A percentile compares a stretch with the other conserved stretches of the same genome.
These are phyloP conservation scores for Trypanosoma avium DNA, from an alignment of 208 protist genomes.

Conservation along the genomic window DNA sequence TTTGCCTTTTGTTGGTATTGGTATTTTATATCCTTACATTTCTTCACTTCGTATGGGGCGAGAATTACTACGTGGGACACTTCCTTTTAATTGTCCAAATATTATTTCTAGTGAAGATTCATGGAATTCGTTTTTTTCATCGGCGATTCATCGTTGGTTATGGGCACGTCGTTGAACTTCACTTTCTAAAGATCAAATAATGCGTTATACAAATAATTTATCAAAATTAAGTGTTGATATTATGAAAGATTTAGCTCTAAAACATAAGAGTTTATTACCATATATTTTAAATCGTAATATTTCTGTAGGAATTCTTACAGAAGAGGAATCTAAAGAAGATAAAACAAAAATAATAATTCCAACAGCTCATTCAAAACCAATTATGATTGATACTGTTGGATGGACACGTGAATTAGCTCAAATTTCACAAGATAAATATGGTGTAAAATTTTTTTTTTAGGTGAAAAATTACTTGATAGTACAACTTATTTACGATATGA, in stretches of 20 bases:
- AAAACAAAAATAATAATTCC: slow-evolving; percentile 5
- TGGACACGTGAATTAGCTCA: slow-evolving; percentile 72
- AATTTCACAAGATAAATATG: slow-evolving; percentile 46
- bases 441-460: slow-evolving; percentile 61
- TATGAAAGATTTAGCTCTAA: slow-evolving; percentile 45
- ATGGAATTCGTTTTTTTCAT: slow-evolving; percentile 60
- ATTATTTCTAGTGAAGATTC: slow-evolving; percentile 56
- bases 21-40: slow-evolving; percentile 67
- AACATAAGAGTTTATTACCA: slow-evolving; percentile 52
- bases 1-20: slow-evolving; percentile 76
- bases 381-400: slow-evolving; percentile 71
- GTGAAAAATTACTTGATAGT: slow-evolving; percentile 47
- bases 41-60: slow-evolving; percentile 26
- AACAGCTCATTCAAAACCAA: slow-evolving; percentile 52
- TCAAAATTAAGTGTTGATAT: slow-evolving; percentile 60
- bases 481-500: slow-evolving; percentile 67
- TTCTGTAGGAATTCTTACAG: slow-evolving; percentile 9
- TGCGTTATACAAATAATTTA: slow-evolving; percentile 75
- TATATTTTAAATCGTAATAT: slow-evolving; percentile 43
- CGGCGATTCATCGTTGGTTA: slow-evolving; percentile 68
- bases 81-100: slow-evolving; percentile 46
- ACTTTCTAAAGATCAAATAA: slow-evolving; percentile 51
- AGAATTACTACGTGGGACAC: slow-evolving; percentile 45
- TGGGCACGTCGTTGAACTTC: slow-evolving; percentile 43
- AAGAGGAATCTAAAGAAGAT: background rate